Conservation (phyloP, 2,329 filamentous ascomycete genomes). For the Alternaria triticina region DNA sequence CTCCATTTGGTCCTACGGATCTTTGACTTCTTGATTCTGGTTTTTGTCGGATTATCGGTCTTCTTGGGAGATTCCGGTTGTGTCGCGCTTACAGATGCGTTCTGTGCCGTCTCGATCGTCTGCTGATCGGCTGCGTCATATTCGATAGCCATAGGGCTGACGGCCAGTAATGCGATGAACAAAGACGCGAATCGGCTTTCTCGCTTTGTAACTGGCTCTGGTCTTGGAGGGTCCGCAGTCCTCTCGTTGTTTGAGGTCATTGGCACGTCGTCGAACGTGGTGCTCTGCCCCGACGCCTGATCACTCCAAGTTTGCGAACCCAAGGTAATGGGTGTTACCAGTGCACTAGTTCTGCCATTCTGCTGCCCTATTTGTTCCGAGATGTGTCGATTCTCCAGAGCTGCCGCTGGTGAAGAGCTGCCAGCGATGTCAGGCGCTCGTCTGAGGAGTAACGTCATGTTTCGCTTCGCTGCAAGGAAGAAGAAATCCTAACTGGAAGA, state of each 20-base stretch:
- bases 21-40: constrained; percentile 9
- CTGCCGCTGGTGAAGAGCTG: background rate
- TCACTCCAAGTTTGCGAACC: constrained; percentile 7
- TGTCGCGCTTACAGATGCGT: background rate
- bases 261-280: background rate
- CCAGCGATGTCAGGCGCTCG: background rate
- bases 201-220: constrained; percentile 13
- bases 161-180: constrained; percentile 24
- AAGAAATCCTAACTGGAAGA: background rate
- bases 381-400: too few species aligned
- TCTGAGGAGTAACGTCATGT: background rate
- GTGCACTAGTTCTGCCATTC: background rate
- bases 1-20: constrained; percentile 19
- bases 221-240: background rate
- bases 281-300: background rate
- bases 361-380: background rate
- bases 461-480: background rate
- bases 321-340: constrained; percentile 3
- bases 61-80: constrained; percentile 9
- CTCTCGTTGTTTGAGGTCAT: background rate
- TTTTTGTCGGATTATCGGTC: background rate
- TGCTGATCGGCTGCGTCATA: constrained; percentile 17
- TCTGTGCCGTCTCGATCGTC: constrained; percentile 22
- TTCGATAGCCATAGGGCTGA: constrained; percentile 23
- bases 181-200: constrained; percentile 23